Base-by-base conservation (phyloP, 139 green algal species). In the Tetradesmus lagerheimii region DNA sequence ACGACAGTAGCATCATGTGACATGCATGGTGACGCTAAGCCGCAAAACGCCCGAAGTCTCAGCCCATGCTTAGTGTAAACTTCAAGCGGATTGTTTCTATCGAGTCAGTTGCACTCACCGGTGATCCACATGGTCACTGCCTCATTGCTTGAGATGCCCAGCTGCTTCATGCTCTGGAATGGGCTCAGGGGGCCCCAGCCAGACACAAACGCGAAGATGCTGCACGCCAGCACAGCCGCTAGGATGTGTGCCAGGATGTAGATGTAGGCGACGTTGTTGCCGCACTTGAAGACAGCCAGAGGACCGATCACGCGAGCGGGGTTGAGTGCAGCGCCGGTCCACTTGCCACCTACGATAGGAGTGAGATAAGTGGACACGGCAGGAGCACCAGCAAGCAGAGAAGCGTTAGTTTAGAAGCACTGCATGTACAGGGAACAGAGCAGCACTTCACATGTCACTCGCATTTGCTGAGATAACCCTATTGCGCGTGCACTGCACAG, bases 271-370 rank as follows among this genome's bases (percentile, higher is more conserved):
- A 89, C 34, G 53, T 89, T 34, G 25, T 3, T 41, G 34, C 83
- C 83, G 79, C 89, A 92, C 3, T 90, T 41, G 83, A 92, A 92
- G 25, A 90, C 89, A 5, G 83, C 89, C 27, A 86, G 35, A 31
- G 89, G 89, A 8, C 89, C 89, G 15, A 92, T 34, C 4, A 92
- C 89, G 35, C 89, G 83, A 1, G 89, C 89, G 15, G 89, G 89
- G 76, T 92, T 92, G 14, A 92, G 89, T 15, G 84, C 84, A 43
- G 89, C 89, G 31, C 89, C 89, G 3, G 89, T 90, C n/a, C 37
- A 92, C 38, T 82, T 83, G 77, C 89, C 89, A 20, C 89, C 87
- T 78, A 34, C 8, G n/a, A n/a, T n/a, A n/a, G n/a, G n/a, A n/a
- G n/a, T n/a, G n/a, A n/a, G n/a, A n/a, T n/a, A n/a, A n/a, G n/a